Base-by-base conservation (phyloP, 2,329 filamentous ascomycete genomes). In the Fusarium sp. region DNA sequence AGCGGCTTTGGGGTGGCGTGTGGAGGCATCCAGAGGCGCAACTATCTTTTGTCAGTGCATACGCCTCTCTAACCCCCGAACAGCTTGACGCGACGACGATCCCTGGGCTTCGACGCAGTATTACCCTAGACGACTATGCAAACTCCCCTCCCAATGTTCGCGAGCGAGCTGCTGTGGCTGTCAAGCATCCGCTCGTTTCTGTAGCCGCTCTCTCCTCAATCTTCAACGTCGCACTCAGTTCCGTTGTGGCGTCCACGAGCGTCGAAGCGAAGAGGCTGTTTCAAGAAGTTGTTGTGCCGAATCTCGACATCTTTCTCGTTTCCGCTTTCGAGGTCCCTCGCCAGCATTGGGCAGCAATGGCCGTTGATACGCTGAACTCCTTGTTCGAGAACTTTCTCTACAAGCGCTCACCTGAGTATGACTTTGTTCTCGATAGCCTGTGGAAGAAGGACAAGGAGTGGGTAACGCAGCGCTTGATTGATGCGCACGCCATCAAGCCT, bases 401-500 rank as follows among this genome's bases (percentile, higher is more conserved):
- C 79, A 95, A 95, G 82, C 90, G 91, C 65, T 91, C 95, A 12
- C 88, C 92, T 6, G 90, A 95, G 65, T 93, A 94, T 81, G 92
- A 95, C 74, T 97, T 98, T 72, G 96, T 98, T 15, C 89, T 99
- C 66, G 93, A 98, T 80, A 95, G 95, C 68, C 85, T 98, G 7
- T 98, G 96, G 95, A 92, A 93, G 76, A 95, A 97, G 80, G 95
- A 98, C 80, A 94, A 92, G 75, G 89, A 92, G 22, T 98, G 95
- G 93, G 93, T 98, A 17, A 92, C 92, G 11, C 90, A 92, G 73
- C 91, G 94, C 68, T 90, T 99, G 37, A 91, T 96, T 81, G 92
- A 92, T 45, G 93, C 97, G 59, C 94, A 97, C 79, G 94, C 95
- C 9, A 85, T 93, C 58, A 92, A 94, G 79, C 93, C 85, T n/a